Base-by-base conservation (phyloP, 2,329 filamentous ascomycete genomes). In the Shiraia bambusicola region DNA sequence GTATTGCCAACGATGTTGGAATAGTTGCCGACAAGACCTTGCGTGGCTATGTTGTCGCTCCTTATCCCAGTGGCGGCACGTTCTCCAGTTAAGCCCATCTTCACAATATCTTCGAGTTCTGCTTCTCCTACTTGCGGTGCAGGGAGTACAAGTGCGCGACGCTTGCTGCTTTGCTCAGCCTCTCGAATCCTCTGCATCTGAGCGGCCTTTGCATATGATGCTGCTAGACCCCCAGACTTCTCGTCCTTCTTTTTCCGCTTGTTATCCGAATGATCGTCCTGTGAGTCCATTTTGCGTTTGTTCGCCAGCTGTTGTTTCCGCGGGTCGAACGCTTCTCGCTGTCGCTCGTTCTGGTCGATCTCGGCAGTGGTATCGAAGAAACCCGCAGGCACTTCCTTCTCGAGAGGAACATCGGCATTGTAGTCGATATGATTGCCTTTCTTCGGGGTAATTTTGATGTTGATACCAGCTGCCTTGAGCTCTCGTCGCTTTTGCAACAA, bases 371-470 rank as follows among this genome's bases (percentile, higher is more conserved):
- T 98, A 66, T 98, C 92, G 72, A 92, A 95, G 67, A 98, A 98
- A 10, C 93, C 93, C 15, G 84, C 75, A 0, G 87, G 86, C 0
- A 93, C 85, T 51, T 88, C 87, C 70, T 93, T 96, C 69, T 98
- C 93, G 54, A 98, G 97, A 0, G 93, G 93, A 52, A 98, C 95
- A 59, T 98, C 93, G 58, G 93, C 93, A 70, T 98, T 98, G 76
- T 98, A 98, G 70, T 98, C 93, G 89, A 98, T 98, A 74, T 97
- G 86, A 0, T 93, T 93, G 75, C 89, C 84, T 75, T 97, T 97
- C 47, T 87, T 83, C 11, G 87, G 93, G 2, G 84, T 83, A 42
- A 97, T 84, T 72, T 97, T 98, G 74, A 97, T 90, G 69, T 98
- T 98, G 72, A 98, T 97, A 34, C 93, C 93, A 2, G 93, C 90